These are phyloP conservation scores for Zygosaccharomyces bailii DNA, from an alignment of 805 yeast genomes.

Conservation along the genomic window DNA sequence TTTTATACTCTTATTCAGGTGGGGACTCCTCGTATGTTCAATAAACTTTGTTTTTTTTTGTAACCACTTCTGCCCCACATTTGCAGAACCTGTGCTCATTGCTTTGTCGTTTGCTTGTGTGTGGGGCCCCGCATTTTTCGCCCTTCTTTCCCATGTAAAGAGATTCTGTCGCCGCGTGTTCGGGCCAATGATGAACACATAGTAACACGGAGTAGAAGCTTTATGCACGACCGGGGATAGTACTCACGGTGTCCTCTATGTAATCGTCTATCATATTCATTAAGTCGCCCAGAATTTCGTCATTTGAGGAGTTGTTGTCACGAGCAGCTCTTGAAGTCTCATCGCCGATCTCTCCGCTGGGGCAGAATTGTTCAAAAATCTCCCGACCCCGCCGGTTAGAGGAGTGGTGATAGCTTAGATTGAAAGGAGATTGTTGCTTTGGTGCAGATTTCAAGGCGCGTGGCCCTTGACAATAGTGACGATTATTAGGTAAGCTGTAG, in stretches of 20 bases:
- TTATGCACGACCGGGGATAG: background rate
- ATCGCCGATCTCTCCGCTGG: too few relatives aligned
- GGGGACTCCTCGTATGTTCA: too few relatives aligned
- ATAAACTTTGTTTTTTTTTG: background rate
- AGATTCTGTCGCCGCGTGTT: background rate
- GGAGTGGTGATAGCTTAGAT: background rate
- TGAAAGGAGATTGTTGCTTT: background rate
- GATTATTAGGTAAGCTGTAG: background rate
- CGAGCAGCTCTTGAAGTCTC: too few relatives aligned
- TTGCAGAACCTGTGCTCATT: background rate
- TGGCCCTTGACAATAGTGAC: background rate
- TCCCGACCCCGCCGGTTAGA: too few relatives aligned
- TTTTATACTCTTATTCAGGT: background rate
- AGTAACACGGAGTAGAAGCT: background rate
- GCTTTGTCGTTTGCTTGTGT: background rate
- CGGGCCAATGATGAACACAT: background rate
- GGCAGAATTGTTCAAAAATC: too few relatives aligned
- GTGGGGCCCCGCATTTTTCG: background rate
- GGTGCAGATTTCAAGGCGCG: background rate
- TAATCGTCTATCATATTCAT: slow-evolving; percentile 9
- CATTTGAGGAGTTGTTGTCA: background rate
- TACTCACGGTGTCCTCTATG: background rate
- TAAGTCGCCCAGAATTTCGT: slow-evolving; percentile 8
- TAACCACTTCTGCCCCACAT: background rate
- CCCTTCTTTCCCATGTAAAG: background rate